Conservation (phyloP, 140 eudicot species). For the Cichorium intybus region DNA sequence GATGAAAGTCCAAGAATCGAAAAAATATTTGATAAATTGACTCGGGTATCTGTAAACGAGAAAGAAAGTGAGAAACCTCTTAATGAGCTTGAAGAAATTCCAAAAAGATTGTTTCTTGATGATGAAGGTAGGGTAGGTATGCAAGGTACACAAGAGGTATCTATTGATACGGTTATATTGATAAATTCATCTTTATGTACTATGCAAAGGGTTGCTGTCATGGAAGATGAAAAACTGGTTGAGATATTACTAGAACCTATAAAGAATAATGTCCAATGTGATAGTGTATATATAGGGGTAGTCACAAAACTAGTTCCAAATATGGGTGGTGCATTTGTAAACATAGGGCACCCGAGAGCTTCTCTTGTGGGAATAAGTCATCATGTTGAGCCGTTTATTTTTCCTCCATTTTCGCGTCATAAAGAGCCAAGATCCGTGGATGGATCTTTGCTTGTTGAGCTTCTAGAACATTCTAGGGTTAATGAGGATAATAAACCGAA, state of each 20-base stretch:
- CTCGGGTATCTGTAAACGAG: constrained; percentile 25
- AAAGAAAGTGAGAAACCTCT: constrained; percentile 15
- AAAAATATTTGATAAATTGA: constrained; percentile 36
- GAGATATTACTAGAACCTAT: constrained; percentile 91
- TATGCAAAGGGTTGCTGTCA: constrained; percentile 91
- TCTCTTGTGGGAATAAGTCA: constrained; percentile 67
- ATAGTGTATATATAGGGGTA: constrained; percentile 87
- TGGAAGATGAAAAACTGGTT: constrained; percentile 85
- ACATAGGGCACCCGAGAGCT: constrained; percentile 68
- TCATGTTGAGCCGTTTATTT: constrained; percentile 60
- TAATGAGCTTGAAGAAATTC: constrained; percentile 30
- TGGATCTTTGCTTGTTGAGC: constrained; percentile 37
- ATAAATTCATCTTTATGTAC: constrained; percentile 89
- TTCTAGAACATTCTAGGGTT: constrained; percentile 40
- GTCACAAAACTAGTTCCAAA: constrained; percentile 75
- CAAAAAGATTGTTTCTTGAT: constrained; percentile 39
- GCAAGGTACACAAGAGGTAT: constrained; percentile 29
- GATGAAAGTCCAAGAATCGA: constrained; percentile 20
- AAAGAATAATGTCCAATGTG: constrained; percentile 81
- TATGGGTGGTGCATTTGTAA: constrained; percentile 96
- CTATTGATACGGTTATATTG: constrained; percentile 60
- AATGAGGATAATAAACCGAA: constrained; percentile 34
- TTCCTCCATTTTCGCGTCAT: constrained; percentile 54
- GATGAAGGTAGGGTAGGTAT: constrained; percentile 37
- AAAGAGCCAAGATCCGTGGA: constrained; percentile 39